Base-by-base conservation (phyloP, 371 early-diverging fungal species). In the Fennellomyces sp. region DNA sequence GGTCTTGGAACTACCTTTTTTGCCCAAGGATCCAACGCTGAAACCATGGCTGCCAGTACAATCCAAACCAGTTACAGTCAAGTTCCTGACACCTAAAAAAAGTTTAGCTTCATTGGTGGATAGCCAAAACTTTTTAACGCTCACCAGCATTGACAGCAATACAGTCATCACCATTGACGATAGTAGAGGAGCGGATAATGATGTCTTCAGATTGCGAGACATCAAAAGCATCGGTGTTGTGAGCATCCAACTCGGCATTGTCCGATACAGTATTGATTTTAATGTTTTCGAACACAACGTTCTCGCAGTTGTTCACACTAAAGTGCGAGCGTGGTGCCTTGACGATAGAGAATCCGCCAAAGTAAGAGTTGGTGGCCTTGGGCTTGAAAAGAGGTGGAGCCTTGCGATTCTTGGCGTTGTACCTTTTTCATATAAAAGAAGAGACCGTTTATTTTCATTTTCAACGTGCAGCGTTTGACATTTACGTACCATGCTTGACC, bases 211-310 rank as follows among this genome's bases (percentile, higher is more conserved):
- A 66, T 15, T 59, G 49, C 19, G 71, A 70, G 17, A 71, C 68
- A 50, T 74, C 75, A 25, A 74, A 66, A 13, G 66, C 74, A 35
- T 74, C 74, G 2, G 74, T 74, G 41, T 74, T 74, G 29, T 70
- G 64, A 19, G 73, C 62, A 50, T 62, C 60, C 25, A 47, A 39
- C 25, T 67, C 60, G 17, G 39, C 49, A 48, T 60, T 60, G 2
- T 51, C 23, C 2, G 74, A 73, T 17, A 69, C 61, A 17, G 74
- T 68, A 35, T 70, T 53, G 36, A 73, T 50, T 1, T 35, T 58
- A 26, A 73, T 13, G 4, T 60, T 47, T 3, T 70, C 54, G 30
- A 70, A 63, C n/a, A 64, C 59, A 21, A 70, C 53, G 30, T 70
- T 65, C 10, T 65, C 41, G 33, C 57, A 58, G 35, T 60, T 48